Conservation (phyloP, 176 grass and related monocot species). For the Bolboschoenus planiculmis region DNA sequence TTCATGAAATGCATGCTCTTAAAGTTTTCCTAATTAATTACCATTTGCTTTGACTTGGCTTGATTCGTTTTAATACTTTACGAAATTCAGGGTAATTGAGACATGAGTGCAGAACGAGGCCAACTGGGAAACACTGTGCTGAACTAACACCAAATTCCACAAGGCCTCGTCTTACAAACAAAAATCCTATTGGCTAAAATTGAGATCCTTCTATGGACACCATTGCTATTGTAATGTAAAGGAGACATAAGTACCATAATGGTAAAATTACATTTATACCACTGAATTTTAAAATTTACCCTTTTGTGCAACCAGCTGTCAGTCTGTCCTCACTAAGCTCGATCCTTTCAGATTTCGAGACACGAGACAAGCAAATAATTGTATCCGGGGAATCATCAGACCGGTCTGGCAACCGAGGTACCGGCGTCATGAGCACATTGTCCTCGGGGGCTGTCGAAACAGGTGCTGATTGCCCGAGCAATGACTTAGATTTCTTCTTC, state of each 20-base stretch:
- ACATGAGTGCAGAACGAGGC: not conserved
- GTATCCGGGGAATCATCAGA: slow-evolving; percentile 44
- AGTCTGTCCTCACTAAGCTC: slow-evolving; percentile 77
- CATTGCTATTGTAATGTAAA: not conserved
- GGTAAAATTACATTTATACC: not conserved
- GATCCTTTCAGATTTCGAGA: slow-evolving; percentile 70
- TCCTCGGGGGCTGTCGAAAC: slow-evolving; percentile 33
- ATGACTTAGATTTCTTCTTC: slow-evolving; percentile 63
- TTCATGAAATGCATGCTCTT: not conserved
- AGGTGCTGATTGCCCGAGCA: slow-evolving; percentile 5
- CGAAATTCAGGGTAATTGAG: not conserved
- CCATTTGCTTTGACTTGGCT: not conserved
- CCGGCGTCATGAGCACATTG: slow-evolving; percentile 60
- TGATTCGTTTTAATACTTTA: not conserved
- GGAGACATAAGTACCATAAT: not conserved
- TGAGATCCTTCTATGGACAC: not conserved
- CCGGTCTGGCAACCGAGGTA: slow-evolving; percentile 52
- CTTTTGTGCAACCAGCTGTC: slow-evolving; percentile 63
- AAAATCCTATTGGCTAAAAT: not conserved
- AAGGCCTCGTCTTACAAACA: not conserved
- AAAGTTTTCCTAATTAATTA: not conserved
- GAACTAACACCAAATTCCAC: not conserved
- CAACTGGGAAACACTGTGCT: not conserved
- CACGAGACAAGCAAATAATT: slow-evolving; percentile 71
- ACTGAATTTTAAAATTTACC: slow-evolving; percentile 19